A percentile compares a stretch with the other conserved stretches of the same genome.
Evolutionary conservation across 2,329 filamentous ascomycete species (phyloP).

Genomic region (Claviceps spartinae): DNA sequence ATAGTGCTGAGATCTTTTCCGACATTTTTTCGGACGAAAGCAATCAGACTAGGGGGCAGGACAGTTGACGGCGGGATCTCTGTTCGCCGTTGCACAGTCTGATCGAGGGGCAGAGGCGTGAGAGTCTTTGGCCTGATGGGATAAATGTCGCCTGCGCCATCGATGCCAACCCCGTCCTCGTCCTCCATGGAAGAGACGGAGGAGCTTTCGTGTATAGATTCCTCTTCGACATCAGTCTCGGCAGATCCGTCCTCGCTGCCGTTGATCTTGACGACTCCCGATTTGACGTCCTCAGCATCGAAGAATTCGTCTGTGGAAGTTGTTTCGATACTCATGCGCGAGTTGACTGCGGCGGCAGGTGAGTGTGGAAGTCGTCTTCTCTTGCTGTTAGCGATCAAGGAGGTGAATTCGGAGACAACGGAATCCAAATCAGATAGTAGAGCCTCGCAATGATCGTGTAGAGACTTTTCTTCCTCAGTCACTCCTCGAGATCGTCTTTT

Average conservation of each 20-base stretch:
- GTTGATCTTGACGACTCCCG: slow-evolving; percentile 60
- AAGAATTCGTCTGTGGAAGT: slow-evolving; percentile 82
- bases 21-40: slow-evolving; percentile 91
- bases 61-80: slow-evolving; percentile 63
- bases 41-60: slow-evolving; percentile 78
- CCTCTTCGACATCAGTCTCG: slow-evolving; percentile 9
- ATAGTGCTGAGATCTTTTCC: slow-evolving; percentile 95
- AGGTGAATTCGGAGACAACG: slow-evolving; percentile 70
- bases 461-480: slow-evolving; percentile 44
- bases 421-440: slow-evolving; percentile 75
- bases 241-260: slow-evolving; percentile 51
- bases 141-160: slow-evolving; percentile 51
- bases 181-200: slow-evolving; percentile 47
- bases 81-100: slow-evolving; percentile 49
- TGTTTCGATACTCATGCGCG: slow-evolving; percentile 64
- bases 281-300: slow-evolving; percentile 58
- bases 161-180: slow-evolving; percentile 43
- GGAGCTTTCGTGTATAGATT: slow-evolving; percentile 30
- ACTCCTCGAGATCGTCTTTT: slow-evolving; percentile 24
- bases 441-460: slow-evolving; percentile 72
- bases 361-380: slow-evolving; percentile 51
- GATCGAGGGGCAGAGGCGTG: slow-evolving; percentile 59
- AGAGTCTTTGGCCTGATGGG: slow-evolving; percentile 65
- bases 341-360: slow-evolving; percentile 29
- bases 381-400: slow-evolving; percentile 66